Evolutionary conservation across 805 yeast genomes (phyloP), one percentile per base, ranked within the genome.

Genomic region (Candida ascalaphidarum): DNA sequence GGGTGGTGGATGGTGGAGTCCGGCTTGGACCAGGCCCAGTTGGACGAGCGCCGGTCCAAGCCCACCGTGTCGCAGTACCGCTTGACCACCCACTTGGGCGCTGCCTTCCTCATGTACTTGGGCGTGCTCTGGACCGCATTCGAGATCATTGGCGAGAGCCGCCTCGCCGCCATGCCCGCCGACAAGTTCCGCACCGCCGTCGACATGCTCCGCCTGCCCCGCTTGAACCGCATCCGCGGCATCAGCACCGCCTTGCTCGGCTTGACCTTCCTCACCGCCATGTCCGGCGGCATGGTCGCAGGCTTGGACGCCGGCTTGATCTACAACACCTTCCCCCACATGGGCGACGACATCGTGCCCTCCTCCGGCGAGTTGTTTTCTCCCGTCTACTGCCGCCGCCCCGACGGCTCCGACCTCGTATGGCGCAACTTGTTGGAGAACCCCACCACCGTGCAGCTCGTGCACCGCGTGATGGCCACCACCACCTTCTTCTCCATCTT

Each of bases 1-100:
- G 98, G 98, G 18, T 92, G 98, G 98, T 92, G 99, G 99, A 92
- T 92, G 98, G 98, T 92, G 29, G 77, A 82, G 45, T 84, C 96
- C 7, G 98, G 98, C 17, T 67, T 92, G 31, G 94, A 86, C 49
- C 81, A 80, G 46, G 69, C 78, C 24, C 80, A 80, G 46, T 61
- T 92, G 26, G 71, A 69, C 14, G 86, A 80, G 39, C 71, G 95
- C 50, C 81, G 73, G 25, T 77, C 95, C 1, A 94, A 89, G 49
- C 98, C 98, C n/a, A 85, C 98, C 0, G 98, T 92, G 3, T 83
- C 96, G 4, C 97, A 84, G 48, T 92, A 92, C 50, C 72, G 98
- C 53, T 65, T 92, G 29, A 86, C 97, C 2, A 78, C 96, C 1
- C 98, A 92, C 56, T 62, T 92, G 33, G 95, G 94, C 24, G 86